These are phyloP conservation scores for Geoglossum glabrum DNA, from an alignment of 495 filamentous ascomycete species.

Conservation along the genomic window DNA sequence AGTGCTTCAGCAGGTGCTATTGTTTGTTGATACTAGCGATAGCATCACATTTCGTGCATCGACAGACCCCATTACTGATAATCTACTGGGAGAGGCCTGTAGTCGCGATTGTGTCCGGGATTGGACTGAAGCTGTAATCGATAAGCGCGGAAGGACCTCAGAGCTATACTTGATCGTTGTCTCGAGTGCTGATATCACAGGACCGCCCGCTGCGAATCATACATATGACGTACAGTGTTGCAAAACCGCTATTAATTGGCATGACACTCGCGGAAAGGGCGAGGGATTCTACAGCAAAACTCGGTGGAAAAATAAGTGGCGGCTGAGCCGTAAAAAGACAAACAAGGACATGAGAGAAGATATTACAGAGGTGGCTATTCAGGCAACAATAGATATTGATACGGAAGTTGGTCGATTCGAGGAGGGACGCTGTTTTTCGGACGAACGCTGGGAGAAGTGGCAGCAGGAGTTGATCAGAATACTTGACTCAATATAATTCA, in stretches of 20 bases:
- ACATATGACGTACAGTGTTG: neutral
- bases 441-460: neutral
- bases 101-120: neutral
- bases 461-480: neutral
- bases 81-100: neutral
- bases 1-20: neutral
- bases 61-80: neutral
- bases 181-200: neutral
- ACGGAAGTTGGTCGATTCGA: neutral
- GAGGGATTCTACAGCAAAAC: neutral
- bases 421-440: neutral
- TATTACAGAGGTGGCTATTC: neutral
- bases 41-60: neutral
- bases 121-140: neutral
- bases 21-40: neutral
- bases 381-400: neutral
- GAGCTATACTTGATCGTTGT: neutral
- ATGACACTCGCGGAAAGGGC: neutral
- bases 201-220: neutral
- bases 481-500: neutral
- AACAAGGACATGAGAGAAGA: neutral
- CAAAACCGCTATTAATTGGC: neutral
- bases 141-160: neutral
- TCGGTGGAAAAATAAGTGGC: neutral
- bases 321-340: neutral